Percentiles rank a stretch among this genome's conserved stretches.
Conservation (phyloP, 2,329 filamentous ascomycete genomes). For the Colletotrichum costaricense region DNA sequence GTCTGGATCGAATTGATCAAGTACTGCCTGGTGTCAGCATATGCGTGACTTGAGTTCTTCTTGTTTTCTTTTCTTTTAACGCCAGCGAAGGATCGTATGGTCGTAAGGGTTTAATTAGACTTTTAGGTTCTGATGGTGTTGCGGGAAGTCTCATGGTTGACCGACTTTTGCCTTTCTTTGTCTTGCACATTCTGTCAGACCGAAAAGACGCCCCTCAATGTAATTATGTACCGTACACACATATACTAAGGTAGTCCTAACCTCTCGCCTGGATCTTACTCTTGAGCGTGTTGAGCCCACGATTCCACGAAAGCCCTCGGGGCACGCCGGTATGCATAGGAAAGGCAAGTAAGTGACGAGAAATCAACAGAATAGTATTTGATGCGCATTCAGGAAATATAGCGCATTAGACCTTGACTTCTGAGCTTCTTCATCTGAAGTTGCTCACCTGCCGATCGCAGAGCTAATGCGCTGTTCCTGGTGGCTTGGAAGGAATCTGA, state of each 20-base stretch:
- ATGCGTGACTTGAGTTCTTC: not conserved
- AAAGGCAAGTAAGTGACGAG: too few species aligned
- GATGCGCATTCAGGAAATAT: accelerated
- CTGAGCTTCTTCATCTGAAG: not conserved
- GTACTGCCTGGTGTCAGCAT: not conserved
- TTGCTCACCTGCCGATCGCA: not conserved
- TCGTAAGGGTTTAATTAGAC: not conserved
- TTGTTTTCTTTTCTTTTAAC: not conserved
- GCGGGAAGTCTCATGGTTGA: not conserved
- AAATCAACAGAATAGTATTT: too few species aligned
- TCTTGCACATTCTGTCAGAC: not conserved
- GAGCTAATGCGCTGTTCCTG: not conserved
- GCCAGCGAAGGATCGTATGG: too few species aligned
- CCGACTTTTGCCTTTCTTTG: not conserved
- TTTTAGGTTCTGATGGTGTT: not conserved
- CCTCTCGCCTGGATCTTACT: too few species aligned
- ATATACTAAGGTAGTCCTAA: too few species aligned
- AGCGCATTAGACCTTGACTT: accelerated
- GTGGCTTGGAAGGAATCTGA: not conserved
- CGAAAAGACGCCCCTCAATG: too few species aligned
- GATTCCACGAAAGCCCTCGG: too few species aligned
- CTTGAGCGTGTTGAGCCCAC: too few species aligned
- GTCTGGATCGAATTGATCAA: not conserved
- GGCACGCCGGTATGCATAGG: too few species aligned
- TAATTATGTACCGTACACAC: too few species aligned